Conservation (phyloP, 768 basidiomycete species). For the Termitomyces sp. region DNA sequence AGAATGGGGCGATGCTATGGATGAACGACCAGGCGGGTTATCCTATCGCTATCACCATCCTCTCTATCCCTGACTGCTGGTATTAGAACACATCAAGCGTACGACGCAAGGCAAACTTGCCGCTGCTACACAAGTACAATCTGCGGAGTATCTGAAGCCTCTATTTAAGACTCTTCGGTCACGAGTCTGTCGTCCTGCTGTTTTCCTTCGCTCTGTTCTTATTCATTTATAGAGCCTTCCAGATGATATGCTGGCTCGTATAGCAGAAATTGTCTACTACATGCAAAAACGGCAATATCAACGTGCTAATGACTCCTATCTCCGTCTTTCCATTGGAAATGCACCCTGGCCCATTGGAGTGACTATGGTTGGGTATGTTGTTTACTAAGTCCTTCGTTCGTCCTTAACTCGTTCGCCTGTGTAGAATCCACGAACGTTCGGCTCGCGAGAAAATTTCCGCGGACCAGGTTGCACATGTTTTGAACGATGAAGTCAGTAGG, state of each 20-base stretch:
- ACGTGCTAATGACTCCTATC: constrained; percentile 93
- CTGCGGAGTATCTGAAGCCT: constrained; percentile 95
- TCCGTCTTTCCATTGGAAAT: constrained; percentile 95
- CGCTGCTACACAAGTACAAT: constrained; percentile 92
- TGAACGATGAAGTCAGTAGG: constrained; percentile 98
- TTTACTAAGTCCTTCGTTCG: neutral
- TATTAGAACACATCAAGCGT: constrained; percentile 74
- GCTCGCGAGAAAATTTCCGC: constrained; percentile 97
- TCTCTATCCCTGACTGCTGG: constrained; percentile 3
- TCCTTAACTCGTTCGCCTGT: neutral
- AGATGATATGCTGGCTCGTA: constrained; percentile 76
- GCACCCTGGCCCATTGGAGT: constrained; percentile 99
- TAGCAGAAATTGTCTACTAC: constrained; percentile 91
- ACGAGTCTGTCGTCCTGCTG: constrained; percentile 53
- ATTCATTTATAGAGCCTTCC: constrained; percentile 57
- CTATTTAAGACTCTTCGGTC: constrained; percentile 88
- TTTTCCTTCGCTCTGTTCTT: neutral
- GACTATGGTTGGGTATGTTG: constrained; percentile 92
- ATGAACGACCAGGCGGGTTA: constrained; percentile 77
- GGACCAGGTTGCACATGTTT: constrained; percentile 95
- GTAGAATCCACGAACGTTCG: constrained; percentile 93
- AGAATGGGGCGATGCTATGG: constrained; percentile 97
- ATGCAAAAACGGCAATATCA: constrained; percentile 98
- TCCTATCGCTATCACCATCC: neutral
- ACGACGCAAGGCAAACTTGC: constrained; percentile 91